Conservation (phyloP, 2,329 filamentous ascomycete genomes). For the Scortechinia acanthostroma region DNA sequence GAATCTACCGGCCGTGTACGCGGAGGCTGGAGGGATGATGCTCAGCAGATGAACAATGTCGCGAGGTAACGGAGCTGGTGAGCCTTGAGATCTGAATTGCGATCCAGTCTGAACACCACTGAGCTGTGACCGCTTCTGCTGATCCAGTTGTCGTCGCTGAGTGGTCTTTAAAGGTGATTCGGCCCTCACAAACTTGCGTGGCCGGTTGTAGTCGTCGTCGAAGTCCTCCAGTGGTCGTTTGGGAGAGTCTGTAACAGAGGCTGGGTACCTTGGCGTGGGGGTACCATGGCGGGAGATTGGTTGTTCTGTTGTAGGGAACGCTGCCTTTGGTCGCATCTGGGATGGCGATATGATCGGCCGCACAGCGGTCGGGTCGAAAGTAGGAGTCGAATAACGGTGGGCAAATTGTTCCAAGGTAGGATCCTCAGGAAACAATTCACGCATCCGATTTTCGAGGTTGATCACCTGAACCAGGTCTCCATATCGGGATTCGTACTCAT, state of each 20-base stretch:
- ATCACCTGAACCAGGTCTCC: constrained; percentile 86
- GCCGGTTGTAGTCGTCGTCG: constrained; percentile 3
- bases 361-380: constrained; percentile 76
- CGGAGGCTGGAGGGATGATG: constrained; percentile 48
- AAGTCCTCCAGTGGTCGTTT: constrained; percentile 24
- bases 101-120: constrained; percentile 29
- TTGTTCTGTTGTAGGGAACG: constrained; percentile 31
- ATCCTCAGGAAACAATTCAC: constrained; percentile 85
- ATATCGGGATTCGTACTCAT: constrained; percentile 89
- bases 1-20: neutral
- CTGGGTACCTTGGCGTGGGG: constrained; percentile 10
- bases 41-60: constrained; percentile 51
- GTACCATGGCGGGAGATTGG: constrained; percentile 8
- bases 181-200: constrained; percentile 18
- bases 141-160: neutral
- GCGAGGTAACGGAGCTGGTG: constrained; percentile 24
- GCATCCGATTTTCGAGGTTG: constrained; percentile 87
- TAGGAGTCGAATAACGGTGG: constrained; percentile 64
- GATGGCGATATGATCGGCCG: constrained; percentile 75
- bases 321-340: constrained; percentile 4
- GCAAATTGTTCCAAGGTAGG: constrained; percentile 70
- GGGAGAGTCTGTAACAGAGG: constrained; percentile 28
- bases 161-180: constrained; percentile 10
- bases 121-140: constrained; percentile 16
- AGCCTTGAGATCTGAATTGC: constrained; percentile 14